Percentiles rank a stretch among this genome's conserved stretches.
phyloP scores from a whole-genome alignment of 2,329 filamentous ascomycete species.

The Claviceps sp. region DNA sequence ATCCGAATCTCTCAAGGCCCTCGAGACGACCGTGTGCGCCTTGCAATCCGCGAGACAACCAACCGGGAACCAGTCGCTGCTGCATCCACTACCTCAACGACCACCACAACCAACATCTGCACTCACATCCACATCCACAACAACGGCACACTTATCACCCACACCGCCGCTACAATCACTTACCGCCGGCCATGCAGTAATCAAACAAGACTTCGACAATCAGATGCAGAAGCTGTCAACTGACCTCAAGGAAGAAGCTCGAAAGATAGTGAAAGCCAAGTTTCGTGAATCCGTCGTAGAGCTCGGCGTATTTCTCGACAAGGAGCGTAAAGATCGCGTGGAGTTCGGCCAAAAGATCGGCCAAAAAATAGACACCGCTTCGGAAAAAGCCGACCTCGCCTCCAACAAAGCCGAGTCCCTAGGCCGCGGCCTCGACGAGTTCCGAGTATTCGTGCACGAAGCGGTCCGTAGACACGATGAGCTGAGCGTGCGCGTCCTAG shows the following conservation, averaged over 20 bases:
- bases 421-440: neutral
- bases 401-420: conserved; percentile 4
- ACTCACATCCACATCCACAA: neutral
- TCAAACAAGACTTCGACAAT: neutral
- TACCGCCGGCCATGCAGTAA: neutral
- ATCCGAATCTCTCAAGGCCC: neutral
- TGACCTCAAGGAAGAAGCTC: neutral
- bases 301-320: conserved; percentile 9
- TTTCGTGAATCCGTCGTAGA: too few relatives aligned
- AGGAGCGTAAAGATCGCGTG: conserved; percentile 8
- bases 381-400: neutral
- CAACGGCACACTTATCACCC: neutral
- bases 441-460: neutral
- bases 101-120: neutral
- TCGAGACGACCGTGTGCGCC: neutral
- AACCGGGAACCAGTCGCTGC: neutral
- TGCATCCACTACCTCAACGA: neutral
- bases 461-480: neutral
- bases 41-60: neutral
- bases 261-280: neutral
- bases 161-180: neutral
- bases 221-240: conserved; percentile 1
- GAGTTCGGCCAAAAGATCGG: neutral
- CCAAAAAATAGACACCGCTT: neutral
- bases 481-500: neutral